Evolutionary conservation across 768 basidiomycete genomes (phyloP).

Genomic region (Russula olivacea): DNA sequence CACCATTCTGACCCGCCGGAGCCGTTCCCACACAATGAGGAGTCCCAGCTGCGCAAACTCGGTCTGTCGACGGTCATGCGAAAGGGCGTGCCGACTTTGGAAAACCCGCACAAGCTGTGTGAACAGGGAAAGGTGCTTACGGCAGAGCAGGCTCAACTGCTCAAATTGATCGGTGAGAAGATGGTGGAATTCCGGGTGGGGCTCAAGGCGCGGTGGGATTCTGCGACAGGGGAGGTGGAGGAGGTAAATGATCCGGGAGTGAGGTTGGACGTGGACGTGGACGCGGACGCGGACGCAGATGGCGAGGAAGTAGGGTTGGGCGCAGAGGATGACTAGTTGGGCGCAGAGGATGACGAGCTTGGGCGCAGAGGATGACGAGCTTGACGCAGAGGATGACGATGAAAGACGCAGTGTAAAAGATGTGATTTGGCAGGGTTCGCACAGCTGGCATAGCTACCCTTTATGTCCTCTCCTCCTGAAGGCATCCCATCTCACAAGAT

Average conservation of each 20-base stretch:
- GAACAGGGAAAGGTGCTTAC: conserved; percentile 74
- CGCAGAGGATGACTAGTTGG: conserved; percentile 34
- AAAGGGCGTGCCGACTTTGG: conserved; percentile 81
- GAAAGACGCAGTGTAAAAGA: too few relatives aligned
- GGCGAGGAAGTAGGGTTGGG: conserved; percentile 35
- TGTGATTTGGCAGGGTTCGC: too few relatives aligned
- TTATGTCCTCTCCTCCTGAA: conserved; percentile 20
- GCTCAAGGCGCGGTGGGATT: conserved; percentile 69
- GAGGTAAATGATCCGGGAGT: conserved; percentile 47
- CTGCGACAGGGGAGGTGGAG: conserved; percentile 56
- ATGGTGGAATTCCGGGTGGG: conserved; percentile 80
- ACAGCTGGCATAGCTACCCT: too few relatives aligned
- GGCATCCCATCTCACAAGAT: conserved; percentile 28
- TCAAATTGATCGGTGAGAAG: conserved; percentile 86
- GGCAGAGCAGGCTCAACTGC: conserved; percentile 82
- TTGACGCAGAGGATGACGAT: conserved; percentile 35
- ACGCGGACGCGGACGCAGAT: conserved; percentile 33
- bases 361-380: conserved; percentile 34
- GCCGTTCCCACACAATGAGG: conserved; percentile 95
- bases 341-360: conserved; percentile 33
- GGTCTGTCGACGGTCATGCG: conserved; percentile 82
- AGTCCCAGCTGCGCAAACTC: conserved; percentile 90
- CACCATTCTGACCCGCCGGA: conserved; percentile 74
- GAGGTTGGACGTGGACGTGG: conserved; percentile 31
- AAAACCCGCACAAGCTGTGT: conserved; percentile 77